phyloP scores from a whole-genome alignment of 2,329 filamentous ascomycete genomes.

The Stagonosporopsis tanaceti region DNA sequence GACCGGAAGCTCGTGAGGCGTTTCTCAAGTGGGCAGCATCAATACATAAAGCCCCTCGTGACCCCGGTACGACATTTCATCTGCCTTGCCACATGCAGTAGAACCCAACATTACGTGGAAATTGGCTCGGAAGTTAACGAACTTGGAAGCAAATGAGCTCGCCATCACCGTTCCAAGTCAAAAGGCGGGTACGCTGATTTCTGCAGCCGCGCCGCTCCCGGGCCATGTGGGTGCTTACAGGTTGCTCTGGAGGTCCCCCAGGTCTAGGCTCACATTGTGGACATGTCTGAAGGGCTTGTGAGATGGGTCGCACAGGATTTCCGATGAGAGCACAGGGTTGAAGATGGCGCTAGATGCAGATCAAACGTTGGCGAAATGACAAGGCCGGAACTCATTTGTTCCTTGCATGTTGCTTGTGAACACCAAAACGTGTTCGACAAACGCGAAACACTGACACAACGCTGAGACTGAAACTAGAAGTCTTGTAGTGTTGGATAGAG shows the following conservation, averaged over 20 bases:
- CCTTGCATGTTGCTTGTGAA: slow-evolving; percentile 14
- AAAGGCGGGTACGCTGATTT: slow-evolving; percentile 18
- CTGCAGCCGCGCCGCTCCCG: slow-evolving; percentile 17
- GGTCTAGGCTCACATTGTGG: slow-evolving; percentile 23
- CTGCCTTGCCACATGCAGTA: slow-evolving; percentile 21
- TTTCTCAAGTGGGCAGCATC: slow-evolving; percentile 21
- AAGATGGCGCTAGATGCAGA: slow-evolving; percentile 35
- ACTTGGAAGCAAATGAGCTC: slow-evolving; percentile 31
- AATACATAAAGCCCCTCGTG: slow-evolving; percentile 24
- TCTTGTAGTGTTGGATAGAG: background rate
- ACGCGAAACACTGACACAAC: slow-evolving; percentile 6
- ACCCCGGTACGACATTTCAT: slow-evolving; percentile 25
- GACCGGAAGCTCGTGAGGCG: slow-evolving; percentile 20
- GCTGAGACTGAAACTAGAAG: background rate
- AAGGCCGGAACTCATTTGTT: slow-evolving; percentile 25
- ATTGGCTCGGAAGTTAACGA: slow-evolving; percentile 32
- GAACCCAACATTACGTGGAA: slow-evolving; percentile 28
- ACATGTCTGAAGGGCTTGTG: slow-evolving; percentile 24
- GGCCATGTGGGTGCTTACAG: slow-evolving; percentile 7
- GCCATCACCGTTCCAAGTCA: background rate
- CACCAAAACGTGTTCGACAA: slow-evolving; percentile 6
- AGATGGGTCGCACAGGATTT: slow-evolving; percentile 23
- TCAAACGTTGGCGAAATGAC: slow-evolving; percentile 47
- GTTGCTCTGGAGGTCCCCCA: slow-evolving; percentile 9
- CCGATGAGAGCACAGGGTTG: slow-evolving; percentile 24